Evolutionary conservation across 2,329 filamentous ascomycete species (phyloP).

Genomic region (Lachnellula cervina): DNA sequence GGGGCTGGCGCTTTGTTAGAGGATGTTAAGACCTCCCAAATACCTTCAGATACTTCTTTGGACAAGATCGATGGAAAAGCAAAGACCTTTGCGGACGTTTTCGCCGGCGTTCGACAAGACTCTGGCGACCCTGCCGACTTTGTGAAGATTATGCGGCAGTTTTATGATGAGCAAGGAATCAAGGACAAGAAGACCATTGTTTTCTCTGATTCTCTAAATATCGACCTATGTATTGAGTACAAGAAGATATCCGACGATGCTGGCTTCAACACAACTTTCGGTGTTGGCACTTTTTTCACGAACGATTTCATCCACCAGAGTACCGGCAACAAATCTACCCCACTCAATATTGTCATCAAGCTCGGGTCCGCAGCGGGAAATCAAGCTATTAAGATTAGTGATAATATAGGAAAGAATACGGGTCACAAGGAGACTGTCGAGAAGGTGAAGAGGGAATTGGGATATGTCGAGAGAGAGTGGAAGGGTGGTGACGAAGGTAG

Average conservation of each 20-base stretch:
- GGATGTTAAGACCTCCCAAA: constrained; percentile 30
- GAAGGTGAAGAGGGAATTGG: constrained; percentile 77
- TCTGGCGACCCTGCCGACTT: constrained; percentile 66
- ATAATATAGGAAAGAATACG: constrained; percentile 88
- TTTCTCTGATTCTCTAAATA: constrained; percentile 91
- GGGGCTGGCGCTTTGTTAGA: constrained; percentile 8
- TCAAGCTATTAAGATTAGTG: constrained; percentile 84
- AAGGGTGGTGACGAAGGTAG: constrained; percentile 75
- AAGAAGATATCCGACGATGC: constrained; percentile 74
- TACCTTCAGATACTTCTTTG: constrained; percentile 32
- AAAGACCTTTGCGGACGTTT: constrained; percentile 60
- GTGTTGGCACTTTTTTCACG: constrained; percentile 91
- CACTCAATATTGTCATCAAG: constrained; percentile 98
- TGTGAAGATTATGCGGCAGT: constrained; percentile 54
- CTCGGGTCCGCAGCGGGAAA: constrained; percentile 77
- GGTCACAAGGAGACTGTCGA: constrained; percentile 75
- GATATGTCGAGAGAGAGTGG: constrained; percentile 84
- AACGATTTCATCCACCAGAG: constrained; percentile 80
- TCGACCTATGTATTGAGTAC: constrained; percentile 87
- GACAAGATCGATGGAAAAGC: constrained; percentile 36
- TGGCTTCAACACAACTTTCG: constrained; percentile 83
- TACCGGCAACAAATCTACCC: constrained; percentile 76
- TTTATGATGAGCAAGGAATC: constrained; percentile 50
- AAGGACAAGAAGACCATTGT: constrained; percentile 82
- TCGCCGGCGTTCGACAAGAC: constrained; percentile 65